These are phyloP conservation scores for Saturnispora ahearnii DNA, from an alignment of 805 yeast species.

Conservation along the genomic window DNA sequence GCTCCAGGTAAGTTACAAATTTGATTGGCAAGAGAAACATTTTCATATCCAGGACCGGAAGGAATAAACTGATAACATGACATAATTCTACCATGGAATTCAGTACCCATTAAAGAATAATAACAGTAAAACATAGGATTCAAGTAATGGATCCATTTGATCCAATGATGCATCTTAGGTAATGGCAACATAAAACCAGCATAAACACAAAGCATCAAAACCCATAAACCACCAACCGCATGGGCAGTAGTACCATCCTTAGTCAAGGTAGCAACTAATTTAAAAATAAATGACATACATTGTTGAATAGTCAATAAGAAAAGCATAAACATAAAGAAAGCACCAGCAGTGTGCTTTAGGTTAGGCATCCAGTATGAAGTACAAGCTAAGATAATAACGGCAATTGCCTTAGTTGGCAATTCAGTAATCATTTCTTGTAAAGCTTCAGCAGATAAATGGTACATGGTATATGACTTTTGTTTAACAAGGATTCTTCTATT, in stretches of 20 bases:
- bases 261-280: constrained; percentile 44
- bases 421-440: constrained; percentile 52
- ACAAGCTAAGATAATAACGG: constrained; percentile 39
- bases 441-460: constrained; percentile 57
- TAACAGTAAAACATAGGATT: constrained; percentile 40
- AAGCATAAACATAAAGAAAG: constrained; percentile 42
- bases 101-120: constrained; percentile 48
- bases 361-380: constrained; percentile 44
- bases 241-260: constrained; percentile 49
- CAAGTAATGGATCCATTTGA: constrained; percentile 44
- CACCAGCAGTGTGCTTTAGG: constrained; percentile 44
- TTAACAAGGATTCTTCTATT: constrained; percentile 55
- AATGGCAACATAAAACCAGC: constrained; percentile 41
- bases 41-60: constrained; percentile 44
- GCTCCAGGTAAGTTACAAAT: constrained; percentile 47
- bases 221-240: constrained; percentile 44
- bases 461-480: constrained; percentile 55
- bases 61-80: constrained; percentile 44
- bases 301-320: constrained; percentile 35
- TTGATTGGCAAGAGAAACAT: constrained; percentile 31
- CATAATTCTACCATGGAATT: constrained; percentile 47
- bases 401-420: constrained; percentile 47
- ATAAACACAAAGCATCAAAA: constrained; percentile 49
- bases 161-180: constrained; percentile 47
- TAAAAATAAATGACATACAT: constrained; percentile 45